These are phyloP conservation scores for Cystofilobasidium ferigula DNA, from an alignment of 768 basidiomycete genomes.

Conservation along the genomic window DNA sequence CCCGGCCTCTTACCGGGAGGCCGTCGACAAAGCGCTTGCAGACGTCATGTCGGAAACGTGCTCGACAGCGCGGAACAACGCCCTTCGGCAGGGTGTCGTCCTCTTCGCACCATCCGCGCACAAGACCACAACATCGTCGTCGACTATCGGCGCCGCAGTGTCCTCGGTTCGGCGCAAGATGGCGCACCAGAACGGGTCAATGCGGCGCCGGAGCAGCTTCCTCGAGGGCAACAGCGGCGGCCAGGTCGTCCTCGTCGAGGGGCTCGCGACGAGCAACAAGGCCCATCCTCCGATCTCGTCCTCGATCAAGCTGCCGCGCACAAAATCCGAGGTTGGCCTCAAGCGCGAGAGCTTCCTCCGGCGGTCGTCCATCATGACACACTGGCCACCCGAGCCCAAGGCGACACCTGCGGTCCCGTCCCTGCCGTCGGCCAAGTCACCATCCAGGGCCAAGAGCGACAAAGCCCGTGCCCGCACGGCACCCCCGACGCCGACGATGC, in stretches of 20 bases:
- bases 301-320: neutral
- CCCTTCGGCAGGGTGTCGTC: neutral
- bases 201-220: constrained; percentile 18
- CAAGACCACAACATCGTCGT: neutral
- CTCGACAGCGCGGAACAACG: constrained; percentile 22
- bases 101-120: neutral
- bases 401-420: neutral
- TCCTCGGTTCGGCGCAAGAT: constrained; percentile 22
- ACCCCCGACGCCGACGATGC: neutral
- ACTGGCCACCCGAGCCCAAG: neutral
- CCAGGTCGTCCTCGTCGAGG: neutral
- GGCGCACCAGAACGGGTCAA: neutral
- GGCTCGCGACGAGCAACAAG: neutral
- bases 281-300: neutral
- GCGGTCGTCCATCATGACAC: constrained; percentile 18
- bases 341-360: constrained; percentile 17
- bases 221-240: constrained; percentile 2
- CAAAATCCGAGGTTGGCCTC: constrained; percentile 17
- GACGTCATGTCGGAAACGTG: constrained; percentile 23
- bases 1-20: constrained; percentile 10
- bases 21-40: constrained; percentile 18
- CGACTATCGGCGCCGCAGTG: constrained; percentile 13
- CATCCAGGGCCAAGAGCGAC: neutral
- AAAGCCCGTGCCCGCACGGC: neutral
- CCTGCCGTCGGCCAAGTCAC: neutral